Percentiles rank a stretch among this genome's conserved stretches.
Conservation (phyloP, 805 yeast genomes). For the Maudiozyma serrabonitensis region DNA sequence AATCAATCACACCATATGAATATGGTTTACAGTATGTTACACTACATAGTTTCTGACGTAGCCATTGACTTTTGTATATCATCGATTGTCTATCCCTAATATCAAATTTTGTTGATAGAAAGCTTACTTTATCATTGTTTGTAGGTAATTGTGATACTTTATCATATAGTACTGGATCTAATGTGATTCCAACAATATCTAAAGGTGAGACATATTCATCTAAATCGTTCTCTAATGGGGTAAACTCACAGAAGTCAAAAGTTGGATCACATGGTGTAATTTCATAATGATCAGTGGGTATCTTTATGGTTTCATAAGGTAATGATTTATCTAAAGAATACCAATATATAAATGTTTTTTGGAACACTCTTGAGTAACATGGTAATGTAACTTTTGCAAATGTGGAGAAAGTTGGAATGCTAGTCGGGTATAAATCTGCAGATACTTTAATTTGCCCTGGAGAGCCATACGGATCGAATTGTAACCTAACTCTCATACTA, state of each 20-base stretch:
- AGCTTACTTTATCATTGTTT: slow-evolving; percentile 11
- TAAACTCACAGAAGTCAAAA: slow-evolving; percentile 11
- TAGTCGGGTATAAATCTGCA: slow-evolving; percentile 1
- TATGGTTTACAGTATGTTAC: slow-evolving; percentile 14
- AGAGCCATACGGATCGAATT: slow-evolving; percentile 2
- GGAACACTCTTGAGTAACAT: background rate
- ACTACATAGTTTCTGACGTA: slow-evolving; percentile 10
- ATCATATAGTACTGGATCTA: slow-evolving; percentile 15
- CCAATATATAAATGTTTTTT: background rate
- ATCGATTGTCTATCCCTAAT: slow-evolving; percentile 3
- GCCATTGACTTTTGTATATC: background rate
- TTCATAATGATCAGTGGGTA: background rate
- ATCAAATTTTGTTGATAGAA: slow-evolving; percentile 16
- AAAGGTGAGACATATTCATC: slow-evolving; percentile 6
- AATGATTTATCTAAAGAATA: background rate
- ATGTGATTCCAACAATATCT: slow-evolving; percentile 8
- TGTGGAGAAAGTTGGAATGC: background rate
- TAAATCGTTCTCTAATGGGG: background rate
- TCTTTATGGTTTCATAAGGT: background rate
- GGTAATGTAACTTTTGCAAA: background rate
- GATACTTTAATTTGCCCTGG: slow-evolving; percentile 6
- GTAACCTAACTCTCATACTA: slow-evolving; percentile 6
- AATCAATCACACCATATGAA: slow-evolving; percentile 15
- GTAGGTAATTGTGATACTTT: slow-evolving; percentile 10
- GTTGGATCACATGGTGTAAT: slow-evolving; percentile 2